phyloP scores from a whole-genome alignment of 352 stramenopile genomes.

The Lagenidium sp. region DNA sequence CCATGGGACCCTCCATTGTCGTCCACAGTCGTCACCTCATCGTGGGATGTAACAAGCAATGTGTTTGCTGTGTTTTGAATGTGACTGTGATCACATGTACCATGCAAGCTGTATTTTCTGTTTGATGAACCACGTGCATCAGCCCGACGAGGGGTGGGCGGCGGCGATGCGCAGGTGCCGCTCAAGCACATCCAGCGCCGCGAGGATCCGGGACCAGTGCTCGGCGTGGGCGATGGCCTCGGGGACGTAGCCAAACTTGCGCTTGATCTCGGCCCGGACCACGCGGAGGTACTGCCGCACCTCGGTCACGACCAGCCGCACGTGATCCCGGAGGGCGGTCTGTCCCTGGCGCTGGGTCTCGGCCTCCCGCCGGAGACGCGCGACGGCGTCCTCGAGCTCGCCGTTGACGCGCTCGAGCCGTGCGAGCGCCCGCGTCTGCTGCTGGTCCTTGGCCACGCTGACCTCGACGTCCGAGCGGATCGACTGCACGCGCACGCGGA shows the following conservation, averaged over 20 bases:
- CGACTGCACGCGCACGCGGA: constrained; percentile 20
- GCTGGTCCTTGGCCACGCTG: constrained; percentile 19
- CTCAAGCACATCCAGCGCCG: constrained; percentile 47
- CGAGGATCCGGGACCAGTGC: constrained; percentile 45
- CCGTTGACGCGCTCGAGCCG: constrained; percentile 8
- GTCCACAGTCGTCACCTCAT: too few relatives aligned
- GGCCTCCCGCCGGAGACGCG: constrained; percentile 4
- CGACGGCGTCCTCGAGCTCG: constrained; percentile 14
- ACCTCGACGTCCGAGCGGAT: constrained; percentile 11
- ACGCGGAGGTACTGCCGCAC: constrained; percentile 62
- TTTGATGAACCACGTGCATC: too few relatives aligned
- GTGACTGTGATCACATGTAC: too few relatives aligned
- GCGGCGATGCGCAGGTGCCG: constrained; percentile 14
- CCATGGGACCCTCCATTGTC: too few relatives aligned
- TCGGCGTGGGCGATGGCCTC: constrained; percentile 61
- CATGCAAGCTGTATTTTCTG: too few relatives aligned
- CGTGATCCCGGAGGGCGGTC: constrained; percentile 27
- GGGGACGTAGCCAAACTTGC: constrained; percentile 73
- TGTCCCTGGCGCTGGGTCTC: constrained; percentile 18
- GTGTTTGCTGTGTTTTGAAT: too few relatives aligned
- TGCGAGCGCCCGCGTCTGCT: constrained; percentile 9
- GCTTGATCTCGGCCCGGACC: constrained; percentile 63
- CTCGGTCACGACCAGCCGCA: constrained; percentile 43
- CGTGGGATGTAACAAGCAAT: too few relatives aligned
- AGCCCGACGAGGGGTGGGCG: neutral